phyloP scores from a whole-genome alignment of 2,329 filamentous ascomycete species.

The Fusarium luffae region DNA sequence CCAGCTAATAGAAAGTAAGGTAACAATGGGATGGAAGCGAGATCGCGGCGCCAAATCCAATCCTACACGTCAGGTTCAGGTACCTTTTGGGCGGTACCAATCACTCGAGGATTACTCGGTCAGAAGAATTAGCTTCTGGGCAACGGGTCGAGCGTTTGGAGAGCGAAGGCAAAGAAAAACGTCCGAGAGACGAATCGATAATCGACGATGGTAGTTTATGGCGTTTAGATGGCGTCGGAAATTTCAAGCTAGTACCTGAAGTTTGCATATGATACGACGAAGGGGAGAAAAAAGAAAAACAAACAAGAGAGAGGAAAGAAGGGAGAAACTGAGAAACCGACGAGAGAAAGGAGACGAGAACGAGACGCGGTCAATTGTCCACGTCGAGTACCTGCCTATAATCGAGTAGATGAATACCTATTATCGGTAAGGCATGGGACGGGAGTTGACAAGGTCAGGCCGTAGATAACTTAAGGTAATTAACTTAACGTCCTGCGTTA shows the following conservation, averaged over 20 bases:
- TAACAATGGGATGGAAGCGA: constrained; percentile 5
- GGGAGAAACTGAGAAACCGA: neutral
- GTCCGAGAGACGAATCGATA: neutral
- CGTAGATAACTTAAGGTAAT: neutral
- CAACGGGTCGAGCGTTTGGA: constrained; percentile 7
- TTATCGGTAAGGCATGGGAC: neutral
- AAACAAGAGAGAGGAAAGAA: neutral
- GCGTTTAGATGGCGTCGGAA: constrained; percentile 17
- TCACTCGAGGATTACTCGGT: neutral
- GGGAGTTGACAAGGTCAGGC: neutral
- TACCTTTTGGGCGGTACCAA: neutral
- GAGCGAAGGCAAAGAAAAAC: neutral
- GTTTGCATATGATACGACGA: constrained; percentile 8
- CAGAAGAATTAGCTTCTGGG: constrained; percentile 17
- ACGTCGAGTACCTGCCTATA: neutral
- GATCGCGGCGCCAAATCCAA: neutral
- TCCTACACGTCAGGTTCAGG: neutral
- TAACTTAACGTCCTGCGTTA: neutral
- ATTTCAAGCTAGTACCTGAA: constrained; percentile 12
- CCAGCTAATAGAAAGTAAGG: constrained; percentile 15
- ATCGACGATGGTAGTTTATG: constrained; percentile 16
- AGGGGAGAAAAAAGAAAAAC: constrained; percentile 1
- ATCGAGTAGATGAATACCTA: constrained; percentile 1
- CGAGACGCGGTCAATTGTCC: neutral
- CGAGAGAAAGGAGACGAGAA: constrained; percentile 5